phyloP scores from a whole-genome alignment of 164 flowering plant genomes.

The Stephania cephalantha region DNA sequence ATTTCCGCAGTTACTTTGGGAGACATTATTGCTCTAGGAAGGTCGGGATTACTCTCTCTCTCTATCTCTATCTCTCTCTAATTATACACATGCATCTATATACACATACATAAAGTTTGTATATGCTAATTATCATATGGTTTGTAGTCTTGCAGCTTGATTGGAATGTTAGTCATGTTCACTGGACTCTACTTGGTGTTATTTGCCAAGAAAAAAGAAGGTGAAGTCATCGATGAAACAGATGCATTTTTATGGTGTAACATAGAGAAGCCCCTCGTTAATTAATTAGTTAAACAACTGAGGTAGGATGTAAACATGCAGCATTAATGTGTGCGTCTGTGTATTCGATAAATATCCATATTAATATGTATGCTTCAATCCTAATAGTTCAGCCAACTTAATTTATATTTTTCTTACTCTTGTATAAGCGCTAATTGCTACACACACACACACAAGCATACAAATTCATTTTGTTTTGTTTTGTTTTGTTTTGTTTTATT shows the following conservation, averaged over 20 bases:
- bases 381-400: no score
- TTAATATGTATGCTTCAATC: no score
- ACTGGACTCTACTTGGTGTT: conserved; percentile 68
- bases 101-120: not conserved
- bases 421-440: no score
- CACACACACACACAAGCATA: no score
- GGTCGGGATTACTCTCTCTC: conserved; percentile 27
- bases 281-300: conserved; percentile 12
- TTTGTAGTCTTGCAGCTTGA: conserved; percentile 37
- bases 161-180: conserved; percentile 75
- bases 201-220: conserved; percentile 90
- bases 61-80: not conserved
- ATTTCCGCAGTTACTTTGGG: conserved; percentile 49
- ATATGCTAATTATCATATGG: not conserved
- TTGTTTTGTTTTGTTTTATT: no score
- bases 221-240: not conserved
- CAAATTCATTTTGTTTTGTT: no score
- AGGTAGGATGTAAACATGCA: no score
- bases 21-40: conserved; percentile 43
- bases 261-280: conserved; percentile 56
- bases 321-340: no score
- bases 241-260: conserved; percentile 27
- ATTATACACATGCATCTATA: not conserved
- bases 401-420: no score
- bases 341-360: no score